phyloP scores from a whole-genome alignment of 352 stramenopile species.

The Thraustotheca clavata region DNA sequence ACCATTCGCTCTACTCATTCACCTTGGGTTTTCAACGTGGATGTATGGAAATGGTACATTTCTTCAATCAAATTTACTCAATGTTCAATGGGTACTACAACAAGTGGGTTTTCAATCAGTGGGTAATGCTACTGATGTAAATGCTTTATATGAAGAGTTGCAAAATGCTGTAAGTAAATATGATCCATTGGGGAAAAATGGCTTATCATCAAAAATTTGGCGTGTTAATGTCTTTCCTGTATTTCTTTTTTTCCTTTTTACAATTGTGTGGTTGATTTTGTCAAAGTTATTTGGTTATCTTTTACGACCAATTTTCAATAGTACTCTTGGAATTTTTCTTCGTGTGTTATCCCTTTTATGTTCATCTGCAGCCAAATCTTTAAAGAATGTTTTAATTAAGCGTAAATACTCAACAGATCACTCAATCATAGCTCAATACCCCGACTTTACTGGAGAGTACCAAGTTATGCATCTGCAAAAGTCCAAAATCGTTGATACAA shows the following conservation, averaged over 20 bases:
- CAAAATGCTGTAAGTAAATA: slow-evolving; percentile 33
- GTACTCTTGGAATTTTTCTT: slow-evolving; percentile 39
- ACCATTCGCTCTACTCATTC: slow-evolving; percentile 62
- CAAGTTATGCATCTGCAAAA: slow-evolving; percentile 22
- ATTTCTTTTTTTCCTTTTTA: slow-evolving; percentile 48
- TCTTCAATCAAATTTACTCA: slow-evolving; percentile 44
- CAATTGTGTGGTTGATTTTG: slow-evolving; percentile 42
- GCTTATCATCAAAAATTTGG: slow-evolving; percentile 64
- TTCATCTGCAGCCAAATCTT: slow-evolving; percentile 38
- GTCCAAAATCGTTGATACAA: slow-evolving; percentile 29
- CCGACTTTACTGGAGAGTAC: slow-evolving; percentile 11
- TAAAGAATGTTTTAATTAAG: slow-evolving; percentile 29
- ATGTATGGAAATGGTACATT: slow-evolving; percentile 81
- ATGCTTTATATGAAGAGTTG: slow-evolving; percentile 44
- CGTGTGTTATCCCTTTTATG: slow-evolving; percentile 39
- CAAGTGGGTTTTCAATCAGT: slow-evolving; percentile 28
- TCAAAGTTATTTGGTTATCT: slow-evolving; percentile 45
- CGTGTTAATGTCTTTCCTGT: slow-evolving; percentile 67
- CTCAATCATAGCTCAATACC: slow-evolving; percentile 38
- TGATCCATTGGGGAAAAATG: slow-evolving; percentile 46
- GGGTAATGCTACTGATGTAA: slow-evolving; percentile 24
- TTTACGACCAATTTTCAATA: slow-evolving; percentile 41
- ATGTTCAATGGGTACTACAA: slow-evolving; percentile 39
- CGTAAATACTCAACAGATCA: neutral
- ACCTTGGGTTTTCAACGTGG: slow-evolving; percentile 72